These are phyloP conservation scores for Prunus yedoensis DNA, from an alignment of 331 rosid genomes.

Conservation along the genomic window DNA sequence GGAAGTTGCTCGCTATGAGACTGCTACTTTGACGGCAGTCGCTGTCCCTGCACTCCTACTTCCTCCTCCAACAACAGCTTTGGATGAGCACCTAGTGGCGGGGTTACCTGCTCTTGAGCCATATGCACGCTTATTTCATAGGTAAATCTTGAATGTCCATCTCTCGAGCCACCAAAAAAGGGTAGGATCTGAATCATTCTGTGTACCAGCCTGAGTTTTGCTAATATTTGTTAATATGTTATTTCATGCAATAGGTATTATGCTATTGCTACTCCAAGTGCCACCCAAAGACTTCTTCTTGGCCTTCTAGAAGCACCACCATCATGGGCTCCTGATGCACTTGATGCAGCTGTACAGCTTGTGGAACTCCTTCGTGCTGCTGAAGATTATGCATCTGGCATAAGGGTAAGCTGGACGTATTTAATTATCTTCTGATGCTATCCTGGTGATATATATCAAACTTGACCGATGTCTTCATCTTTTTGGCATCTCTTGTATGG, in stretches of 20 bases:
- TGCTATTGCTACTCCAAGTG: constrained; percentile 99
- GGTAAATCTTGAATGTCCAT: constrained; percentile 47
- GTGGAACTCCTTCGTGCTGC: constrained; percentile 99
- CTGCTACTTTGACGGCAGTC: constrained; percentile 92
- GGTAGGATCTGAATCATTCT: neutral
- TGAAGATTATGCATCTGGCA: constrained; percentile 97
- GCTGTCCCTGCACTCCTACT: constrained; percentile 98
- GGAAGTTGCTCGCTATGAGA: constrained; percentile 95
- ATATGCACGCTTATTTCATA: constrained; percentile 95
- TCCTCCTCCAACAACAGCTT: constrained; percentile 99
- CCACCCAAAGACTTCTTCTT: constrained; percentile 98
- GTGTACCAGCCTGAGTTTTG: constrained; percentile 16
- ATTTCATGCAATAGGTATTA: constrained; percentile 55
- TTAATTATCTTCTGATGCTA: constrained; percentile 10
- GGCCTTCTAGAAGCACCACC: constrained; percentile 99
- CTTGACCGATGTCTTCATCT: neutral
- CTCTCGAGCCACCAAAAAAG: constrained; percentile 15
- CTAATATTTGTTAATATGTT: constrained; percentile 15
- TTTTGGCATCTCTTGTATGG: constrained; percentile 10
- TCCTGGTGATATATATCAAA: constrained; percentile 17
- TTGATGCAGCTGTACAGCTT: constrained; percentile 98
- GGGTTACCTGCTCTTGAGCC: constrained; percentile 99
- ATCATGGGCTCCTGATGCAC: constrained; percentile 99
- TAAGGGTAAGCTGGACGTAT: constrained; percentile 68
- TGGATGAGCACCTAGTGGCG: constrained; percentile 97